These are phyloP conservation scores for Cunninghamia lanceolata DNA, from an alignment of 75 land plant genomes.

Conservation along the genomic window DNA sequence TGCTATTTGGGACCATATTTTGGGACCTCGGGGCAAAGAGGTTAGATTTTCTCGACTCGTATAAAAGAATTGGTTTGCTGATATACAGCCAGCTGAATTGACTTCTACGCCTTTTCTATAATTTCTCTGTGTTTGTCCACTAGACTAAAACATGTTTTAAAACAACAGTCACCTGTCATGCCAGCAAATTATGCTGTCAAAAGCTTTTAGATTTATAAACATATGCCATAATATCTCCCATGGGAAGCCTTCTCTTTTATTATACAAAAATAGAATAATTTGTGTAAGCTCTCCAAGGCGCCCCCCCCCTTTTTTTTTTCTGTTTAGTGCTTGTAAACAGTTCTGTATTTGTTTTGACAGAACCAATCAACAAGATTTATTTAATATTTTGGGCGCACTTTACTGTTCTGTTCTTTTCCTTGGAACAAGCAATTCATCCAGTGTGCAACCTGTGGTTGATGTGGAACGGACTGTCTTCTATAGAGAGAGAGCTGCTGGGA, in stretches of 20 bases:
- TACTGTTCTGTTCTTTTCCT: slow-evolving; percentile 73
- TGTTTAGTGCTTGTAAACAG: neutral
- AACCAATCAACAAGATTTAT: slow-evolving; percentile 53
- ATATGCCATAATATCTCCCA: no score
- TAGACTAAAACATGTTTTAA: slow-evolving; percentile 20
- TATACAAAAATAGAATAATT: neutral
- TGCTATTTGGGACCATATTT: slow-evolving; percentile 63
- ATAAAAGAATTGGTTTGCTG: neutral
- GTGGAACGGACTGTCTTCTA: slow-evolving; percentile 83
- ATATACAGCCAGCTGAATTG: neutral
- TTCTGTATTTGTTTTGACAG: slow-evolving; percentile 48
- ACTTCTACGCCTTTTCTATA: neutral
- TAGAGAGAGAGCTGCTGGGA: slow-evolving; percentile 83
- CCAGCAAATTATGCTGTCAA: slow-evolving; percentile 12
- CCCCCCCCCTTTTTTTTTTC: no score
- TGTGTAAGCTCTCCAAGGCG: neutral
- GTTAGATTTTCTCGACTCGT: neutral
- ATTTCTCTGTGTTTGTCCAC: neutral
- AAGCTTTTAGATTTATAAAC: neutral
- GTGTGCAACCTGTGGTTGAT: slow-evolving; percentile 77
- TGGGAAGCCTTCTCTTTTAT: neutral
- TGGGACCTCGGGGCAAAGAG: slow-evolving; percentile 5
- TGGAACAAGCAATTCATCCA: slow-evolving; percentile 62
- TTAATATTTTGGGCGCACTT: slow-evolving; percentile 78
- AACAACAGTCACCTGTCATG: slow-evolving; percentile 5